phyloP scores from a whole-genome alignment of 2,329 filamentous ascomycete genomes.

The Nemania sp. region DNA sequence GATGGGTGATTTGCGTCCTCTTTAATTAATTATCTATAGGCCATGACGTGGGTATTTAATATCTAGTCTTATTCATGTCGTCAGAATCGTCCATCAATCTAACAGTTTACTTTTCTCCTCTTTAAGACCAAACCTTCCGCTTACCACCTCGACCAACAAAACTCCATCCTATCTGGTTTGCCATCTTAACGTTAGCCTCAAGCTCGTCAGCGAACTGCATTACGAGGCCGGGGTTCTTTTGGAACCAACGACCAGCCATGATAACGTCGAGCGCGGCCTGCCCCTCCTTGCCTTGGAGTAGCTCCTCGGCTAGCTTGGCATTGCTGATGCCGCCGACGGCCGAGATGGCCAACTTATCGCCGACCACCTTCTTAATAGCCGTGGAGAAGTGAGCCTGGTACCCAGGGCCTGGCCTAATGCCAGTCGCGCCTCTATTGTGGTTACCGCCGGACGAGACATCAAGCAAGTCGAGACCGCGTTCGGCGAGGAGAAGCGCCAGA shows the following conservation, averaged over 20 bases:
- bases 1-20: no score
- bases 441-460: constrained; percentile 75
- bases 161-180: constrained; percentile 26
- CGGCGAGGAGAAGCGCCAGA: constrained; percentile 70
- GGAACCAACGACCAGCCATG: constrained; percentile 65
- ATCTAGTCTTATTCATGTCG: no score
- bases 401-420: constrained; percentile 66
- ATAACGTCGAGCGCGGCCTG: constrained; percentile 60
- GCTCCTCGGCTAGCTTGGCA: constrained; percentile 59
- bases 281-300: constrained; percentile 52
- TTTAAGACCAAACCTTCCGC: constrained; percentile 1
- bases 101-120: no score
- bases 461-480: constrained; percentile 74
- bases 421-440: constrained; percentile 56
- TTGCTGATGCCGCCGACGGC: constrained; percentile 63
- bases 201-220: constrained; percentile 21
- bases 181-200: constrained; percentile 14
- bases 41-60: no score
- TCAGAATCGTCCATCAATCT: no score
- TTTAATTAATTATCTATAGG: no score
- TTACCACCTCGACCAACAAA: constrained; percentile 22
- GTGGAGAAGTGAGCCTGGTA: constrained; percentile 77
- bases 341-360: constrained; percentile 69
- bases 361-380: constrained; percentile 73
- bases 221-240: constrained; percentile 69